These are phyloP conservation scores for Pezicula neosporulosa DNA, from an alignment of 2,329 filamentous ascomycete species.

Conservation along the genomic window DNA sequence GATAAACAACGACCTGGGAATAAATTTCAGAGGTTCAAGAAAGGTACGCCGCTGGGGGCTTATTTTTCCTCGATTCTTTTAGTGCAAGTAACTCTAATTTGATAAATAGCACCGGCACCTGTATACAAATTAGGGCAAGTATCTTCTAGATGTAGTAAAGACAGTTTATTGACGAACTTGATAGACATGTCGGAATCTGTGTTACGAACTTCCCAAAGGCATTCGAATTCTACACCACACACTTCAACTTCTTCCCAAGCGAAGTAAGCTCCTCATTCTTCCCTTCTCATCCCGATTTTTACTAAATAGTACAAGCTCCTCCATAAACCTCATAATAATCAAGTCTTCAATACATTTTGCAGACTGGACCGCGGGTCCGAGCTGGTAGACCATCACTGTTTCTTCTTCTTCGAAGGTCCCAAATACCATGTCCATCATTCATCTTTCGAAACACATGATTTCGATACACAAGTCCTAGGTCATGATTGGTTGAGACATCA, in stretches of 20 bases:
- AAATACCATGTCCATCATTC: constrained; percentile 58
- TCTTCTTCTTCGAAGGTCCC: constrained; percentile 41
- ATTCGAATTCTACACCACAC: constrained; percentile 33
- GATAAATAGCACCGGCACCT: constrained; percentile 19
- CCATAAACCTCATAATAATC: constrained; percentile 46
- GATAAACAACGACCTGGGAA: constrained; percentile 11
- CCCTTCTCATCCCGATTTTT: constrained; percentile 29
- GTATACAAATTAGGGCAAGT: constrained; percentile 30
- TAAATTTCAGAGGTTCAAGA: constrained; percentile 30
- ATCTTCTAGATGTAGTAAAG: too few relatives aligned
- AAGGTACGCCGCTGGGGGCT: neutral
- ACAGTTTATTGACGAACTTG: too few relatives aligned
- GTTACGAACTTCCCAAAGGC: constrained; percentile 29
- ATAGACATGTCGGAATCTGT: constrained; percentile 34
- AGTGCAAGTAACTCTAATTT: neutral
- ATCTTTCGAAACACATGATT: constrained; percentile 67
- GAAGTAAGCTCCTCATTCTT: constrained; percentile 20
- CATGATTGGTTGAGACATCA: constrained; percentile 64
- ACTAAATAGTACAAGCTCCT: constrained; percentile 34
- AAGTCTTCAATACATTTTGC: constrained; percentile 26
- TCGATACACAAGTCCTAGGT: constrained; percentile 65
- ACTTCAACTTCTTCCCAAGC: constrained; percentile 38
- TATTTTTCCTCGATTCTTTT: too few relatives aligned
- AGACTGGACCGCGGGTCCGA: too few relatives aligned
- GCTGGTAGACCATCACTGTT: constrained; percentile 43